phyloP scores from a whole-genome alignment of 306 rosid species.

The Rosa persica region DNA sequence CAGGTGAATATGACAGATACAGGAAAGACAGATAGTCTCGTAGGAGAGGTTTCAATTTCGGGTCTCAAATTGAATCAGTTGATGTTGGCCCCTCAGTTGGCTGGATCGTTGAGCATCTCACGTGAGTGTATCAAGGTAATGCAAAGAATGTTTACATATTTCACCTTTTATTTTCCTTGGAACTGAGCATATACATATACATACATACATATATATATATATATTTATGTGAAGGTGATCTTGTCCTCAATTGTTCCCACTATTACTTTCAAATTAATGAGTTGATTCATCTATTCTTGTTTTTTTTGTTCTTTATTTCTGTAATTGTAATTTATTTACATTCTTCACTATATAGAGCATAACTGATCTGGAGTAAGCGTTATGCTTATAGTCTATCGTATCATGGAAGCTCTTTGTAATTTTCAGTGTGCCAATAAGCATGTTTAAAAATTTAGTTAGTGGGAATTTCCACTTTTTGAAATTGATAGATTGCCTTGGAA shows the following conservation, averaged over 20 bases:
- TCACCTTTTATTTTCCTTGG: not conserved
- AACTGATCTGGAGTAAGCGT: not conserved
- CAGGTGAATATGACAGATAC: conserved; percentile 35
- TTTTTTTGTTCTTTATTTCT: not conserved
- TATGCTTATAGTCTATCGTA: not conserved
- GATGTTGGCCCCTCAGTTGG: conserved; percentile 84
- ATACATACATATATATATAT: too few species aligned
- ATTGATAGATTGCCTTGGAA: not conserved
- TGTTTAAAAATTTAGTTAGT: not conserved
- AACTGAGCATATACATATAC: not conserved
- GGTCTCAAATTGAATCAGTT: conserved; percentile 91
- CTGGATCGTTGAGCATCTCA: conserved; percentile 69
- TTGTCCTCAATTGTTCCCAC: not conserved
- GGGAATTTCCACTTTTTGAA: conserved; percentile 5
- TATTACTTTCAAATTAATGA: not conserved
- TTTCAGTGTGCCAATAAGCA: not conserved
- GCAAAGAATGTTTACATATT: conserved; percentile 7
- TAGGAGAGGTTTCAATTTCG: conserved; percentile 74
- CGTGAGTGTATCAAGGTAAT: conserved; percentile 67
- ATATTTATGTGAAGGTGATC: not conserved
- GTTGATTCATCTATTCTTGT: not conserved
- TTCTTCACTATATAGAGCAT: not conserved
- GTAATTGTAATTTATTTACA: too few species aligned
- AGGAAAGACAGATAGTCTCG: conserved; percentile 49
- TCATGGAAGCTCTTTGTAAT: conserved; percentile 8